Base-by-base conservation (phyloP, 225 moss, liverwort and hornwort species). In the Bryoerythrophyllum caledonicum region DNA sequence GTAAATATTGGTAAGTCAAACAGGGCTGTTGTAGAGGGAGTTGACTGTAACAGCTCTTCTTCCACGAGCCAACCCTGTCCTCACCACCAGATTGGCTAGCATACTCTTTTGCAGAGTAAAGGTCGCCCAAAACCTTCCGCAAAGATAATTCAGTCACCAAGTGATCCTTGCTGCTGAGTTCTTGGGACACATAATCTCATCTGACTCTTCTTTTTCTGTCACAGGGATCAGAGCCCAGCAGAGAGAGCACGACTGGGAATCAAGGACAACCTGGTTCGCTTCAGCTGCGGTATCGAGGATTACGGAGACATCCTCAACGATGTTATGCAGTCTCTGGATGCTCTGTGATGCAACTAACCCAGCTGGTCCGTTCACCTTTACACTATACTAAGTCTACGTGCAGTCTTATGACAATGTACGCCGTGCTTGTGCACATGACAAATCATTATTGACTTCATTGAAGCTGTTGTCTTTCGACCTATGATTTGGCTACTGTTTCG, bases 211-310 rank as follows among this genome's bases (percentile, higher is more conserved):
- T 81, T 25, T 8, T 62, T 46, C 10, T 77, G 41, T 65, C 23
- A 71, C 90, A 97, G 97, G 97, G 97, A 99, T 85, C 94, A 99
- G 79, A 89, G 84, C 78, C 85, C 97, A 68, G 91, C 93, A 63
- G 90, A 99, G 73, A 86, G 97, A 74, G 94, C 94, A 21, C 86
- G 90, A 58, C 81, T 99, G 71, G 97, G 97, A 79, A 99, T 99
- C 65, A 99, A 99, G 77, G 97, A 99, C 74, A 99, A 99, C 67
- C 79, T 99, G 57, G 97, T 99, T 60, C 91, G 97, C 76, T 95
- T 99, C 78, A 99, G 97, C 82, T 99, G 97, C 77, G 97, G 97
- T 14, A 93, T 99, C 71, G 97, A 99, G 76, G 95, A 99, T 81
- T 93, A 89, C 77, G 87, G 95, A 46, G 97, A 99, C 79, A 80